Evolutionary conservation across 2,329 filamentous ascomycete species (phyloP), one percentile per base, ranked within the genome.

Genomic region (Claviceps sp.): DNA sequence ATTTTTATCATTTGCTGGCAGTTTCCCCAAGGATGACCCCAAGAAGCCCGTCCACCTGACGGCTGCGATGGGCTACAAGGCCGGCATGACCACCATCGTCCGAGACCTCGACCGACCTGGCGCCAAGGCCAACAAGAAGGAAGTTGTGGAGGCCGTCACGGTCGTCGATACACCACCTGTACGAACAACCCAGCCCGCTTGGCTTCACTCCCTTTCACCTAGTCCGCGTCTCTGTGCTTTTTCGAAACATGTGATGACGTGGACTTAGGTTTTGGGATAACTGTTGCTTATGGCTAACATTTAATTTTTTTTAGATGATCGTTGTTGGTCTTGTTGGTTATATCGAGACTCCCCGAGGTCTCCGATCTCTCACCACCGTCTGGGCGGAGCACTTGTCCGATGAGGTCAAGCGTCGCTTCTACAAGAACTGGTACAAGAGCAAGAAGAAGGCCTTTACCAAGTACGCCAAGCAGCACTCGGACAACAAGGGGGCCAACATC

Each of bases 391-490:
- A 98, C 75, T 76, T 98, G 75, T 88, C 87, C 77, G 93, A 98
- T 75, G 93, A 97, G 80, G 72, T 98, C 75, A 95, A 95, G 86
- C 88, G 93, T 70, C 88, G 93, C 72, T 98, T 98, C 89, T 98
- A 98, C 88, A 97, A 97, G 89, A 98, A 98, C 87, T 98, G 93
- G 93, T 98, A 98, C 87, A 95, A 95, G 87, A 89, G 84, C 83
- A 98, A 98, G 90, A 97, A 96, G 89, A 98, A 98, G 91, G 93
- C 93, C 59, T 98, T 98, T 82, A 98, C 93, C 82, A 96, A 95
- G 82, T 98, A 98, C 79, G 89, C 93, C 81, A 98, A 97, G 89
- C 91, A 95, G 85, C 89, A 97, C 85, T 89, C 91, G 60, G 91
- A 97, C 81, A 85, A 77, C 79, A 87, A 75, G 76, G 90, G 89